Conservation (phyloP, 1,284 basidiomycete genomes). For the Schizopora paradoxa region DNA sequence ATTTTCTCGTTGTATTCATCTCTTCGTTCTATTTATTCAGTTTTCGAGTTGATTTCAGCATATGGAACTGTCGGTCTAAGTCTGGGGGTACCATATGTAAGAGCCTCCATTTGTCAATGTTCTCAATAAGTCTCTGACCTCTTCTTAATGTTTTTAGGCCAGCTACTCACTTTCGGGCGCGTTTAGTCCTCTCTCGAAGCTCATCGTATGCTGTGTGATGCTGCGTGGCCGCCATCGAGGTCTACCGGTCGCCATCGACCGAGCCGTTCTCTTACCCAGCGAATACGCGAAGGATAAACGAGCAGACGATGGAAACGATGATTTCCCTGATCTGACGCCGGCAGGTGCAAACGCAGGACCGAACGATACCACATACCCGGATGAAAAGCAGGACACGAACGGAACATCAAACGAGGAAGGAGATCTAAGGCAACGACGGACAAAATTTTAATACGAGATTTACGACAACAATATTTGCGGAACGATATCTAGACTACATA, state of each 20-base stretch:
- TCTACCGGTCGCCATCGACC: slow-evolving; percentile 83
- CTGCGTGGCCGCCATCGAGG: slow-evolving; percentile 90
- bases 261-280: slow-evolving; percentile 72
- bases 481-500: background rate
- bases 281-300: slow-evolving; percentile 37
- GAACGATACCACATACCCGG: background rate
- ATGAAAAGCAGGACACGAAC: background rate
- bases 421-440: background rate
- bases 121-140: slow-evolving; percentile 4
- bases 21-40: slow-evolving; percentile 32
- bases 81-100: slow-evolving; percentile 59
- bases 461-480: background rate
- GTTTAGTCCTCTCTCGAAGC: slow-evolving; percentile 78
- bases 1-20: slow-evolving; percentile 5
- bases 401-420: slow-evolving; percentile 1
- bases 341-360: slow-evolving; percentile 1
- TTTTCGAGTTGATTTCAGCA: slow-evolving; percentile 86
- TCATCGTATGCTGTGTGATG: slow-evolving; percentile 86
- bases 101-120: slow-evolving; percentile 21
- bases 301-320: background rate
- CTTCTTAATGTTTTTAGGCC: slow-evolving; percentile 35
- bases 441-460: background rate
- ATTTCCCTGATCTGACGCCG: too few species aligned
- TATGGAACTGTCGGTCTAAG: slow-evolving; percentile 90
- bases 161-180: slow-evolving; percentile 80